Conservation (phyloP, 192 early-diverging fungal species). For the Linnemannia zychae region DNA sequence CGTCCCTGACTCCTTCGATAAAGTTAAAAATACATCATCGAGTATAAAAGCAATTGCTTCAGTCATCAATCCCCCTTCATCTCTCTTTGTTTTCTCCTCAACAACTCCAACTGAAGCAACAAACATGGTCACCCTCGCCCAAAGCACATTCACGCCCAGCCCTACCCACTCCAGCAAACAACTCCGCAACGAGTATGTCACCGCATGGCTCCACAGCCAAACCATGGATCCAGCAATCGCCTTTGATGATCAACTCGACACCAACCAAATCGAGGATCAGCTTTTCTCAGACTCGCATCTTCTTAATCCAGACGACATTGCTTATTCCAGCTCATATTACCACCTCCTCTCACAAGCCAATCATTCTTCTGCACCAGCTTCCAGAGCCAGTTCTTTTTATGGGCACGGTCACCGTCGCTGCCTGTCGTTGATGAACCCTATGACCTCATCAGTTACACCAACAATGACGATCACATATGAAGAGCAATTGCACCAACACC, state of each 20-base stretch:
- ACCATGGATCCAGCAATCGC: not conserved
- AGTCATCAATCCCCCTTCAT: not conserved
- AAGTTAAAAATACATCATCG: constrained; percentile 2
- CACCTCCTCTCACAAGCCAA: not conserved
- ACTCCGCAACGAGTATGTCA: constrained; percentile 20
- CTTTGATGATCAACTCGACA: not conserved
- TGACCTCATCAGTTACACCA: not conserved
- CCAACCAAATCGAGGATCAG: not conserved
- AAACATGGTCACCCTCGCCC: not conserved
- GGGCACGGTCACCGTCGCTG: constrained; percentile 16
- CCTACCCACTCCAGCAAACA: not conserved
- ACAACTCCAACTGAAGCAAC: not conserved
- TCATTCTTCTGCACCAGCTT: not conserved
- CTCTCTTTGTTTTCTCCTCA: not conserved
- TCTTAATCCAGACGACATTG: not conserved
- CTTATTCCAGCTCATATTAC: not conserved
- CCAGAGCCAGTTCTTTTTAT: not conserved
- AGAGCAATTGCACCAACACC: not conserved
- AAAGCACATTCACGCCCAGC: not conserved
- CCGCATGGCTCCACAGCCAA: constrained; percentile 36
- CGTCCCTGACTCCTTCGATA: not conserved
- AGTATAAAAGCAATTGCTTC: not conserved
- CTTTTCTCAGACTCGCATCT: not conserved
- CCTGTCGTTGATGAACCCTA: constrained; percentile 20
- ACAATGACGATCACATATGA: not conserved